A percentile compares a stretch with the other conserved stretches of the same genome.
phyloP scores from a whole-genome alignment of 2,329 filamentous ascomycete species.

The Amesomyces nigricolor region DNA sequence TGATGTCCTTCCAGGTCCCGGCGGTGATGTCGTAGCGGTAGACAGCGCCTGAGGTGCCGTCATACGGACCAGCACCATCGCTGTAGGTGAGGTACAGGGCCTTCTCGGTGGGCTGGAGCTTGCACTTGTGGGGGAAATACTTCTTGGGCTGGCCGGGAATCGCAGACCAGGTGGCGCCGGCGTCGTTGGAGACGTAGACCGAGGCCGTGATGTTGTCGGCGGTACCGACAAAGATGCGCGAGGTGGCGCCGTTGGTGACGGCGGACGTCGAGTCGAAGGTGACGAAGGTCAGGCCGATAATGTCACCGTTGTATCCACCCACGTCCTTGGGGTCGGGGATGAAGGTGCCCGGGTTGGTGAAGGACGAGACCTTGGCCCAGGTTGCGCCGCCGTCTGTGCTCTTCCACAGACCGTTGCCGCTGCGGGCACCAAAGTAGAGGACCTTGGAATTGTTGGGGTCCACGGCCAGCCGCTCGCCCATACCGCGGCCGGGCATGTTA shows the following conservation, averaged over 20 bases:
- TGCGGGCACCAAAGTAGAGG: slow-evolving; percentile 53
- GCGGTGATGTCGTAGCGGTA: slow-evolving; percentile 48
- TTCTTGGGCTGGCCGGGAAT: slow-evolving; percentile 45
- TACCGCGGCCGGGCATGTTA: slow-evolving; percentile 57
- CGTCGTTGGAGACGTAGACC: slow-evolving; percentile 49
- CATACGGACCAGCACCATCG: slow-evolving; percentile 52
- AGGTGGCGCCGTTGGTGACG: slow-evolving; percentile 42
- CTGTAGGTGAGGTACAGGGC: slow-evolving; percentile 50
- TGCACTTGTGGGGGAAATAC: slow-evolving; percentile 50
- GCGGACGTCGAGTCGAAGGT: slow-evolving; percentile 51
- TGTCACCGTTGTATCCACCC: slow-evolving; percentile 42
- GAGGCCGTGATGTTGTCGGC: slow-evolving; percentile 49
- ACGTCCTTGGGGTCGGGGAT: slow-evolving; percentile 41
- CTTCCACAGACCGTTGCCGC: slow-evolving; percentile 54
- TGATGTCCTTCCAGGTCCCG: slow-evolving; percentile 51
- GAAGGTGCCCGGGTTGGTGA: slow-evolving; percentile 47
- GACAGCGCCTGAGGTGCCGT: slow-evolving; percentile 48
- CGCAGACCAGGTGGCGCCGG: slow-evolving; percentile 47
- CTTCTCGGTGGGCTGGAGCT: slow-evolving; percentile 46
- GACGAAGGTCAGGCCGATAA: slow-evolving; percentile 46
- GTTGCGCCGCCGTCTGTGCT: slow-evolving; percentile 50
- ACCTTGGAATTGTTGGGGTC: slow-evolving; percentile 53
- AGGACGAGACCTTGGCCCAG: slow-evolving; percentile 47
- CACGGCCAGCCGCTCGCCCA: slow-evolving; percentile 53
- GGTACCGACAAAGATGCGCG: slow-evolving; percentile 51